A percentile compares a stretch with the other conserved stretches of the same genome.
phyloP scores from a whole-genome alignment of 192 early-diverging fungal genomes.

The Anaeromyces robustus region DNA sequence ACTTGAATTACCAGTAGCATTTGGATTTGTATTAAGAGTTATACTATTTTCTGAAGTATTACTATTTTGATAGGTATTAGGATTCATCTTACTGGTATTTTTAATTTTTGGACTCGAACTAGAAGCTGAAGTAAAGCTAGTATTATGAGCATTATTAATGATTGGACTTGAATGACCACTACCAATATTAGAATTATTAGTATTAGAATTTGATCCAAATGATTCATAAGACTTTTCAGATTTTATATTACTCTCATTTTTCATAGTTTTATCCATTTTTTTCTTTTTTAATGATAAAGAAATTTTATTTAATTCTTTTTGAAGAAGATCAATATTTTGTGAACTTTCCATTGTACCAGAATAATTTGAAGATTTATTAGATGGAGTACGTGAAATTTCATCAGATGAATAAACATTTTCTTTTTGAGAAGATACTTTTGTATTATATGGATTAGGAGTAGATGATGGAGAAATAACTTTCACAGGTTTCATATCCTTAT shows the following conservation, averaged over 20 bases:
- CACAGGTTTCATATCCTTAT: neutral
- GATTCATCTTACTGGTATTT: no score
- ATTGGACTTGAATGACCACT: no score
- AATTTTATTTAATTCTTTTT: neutral
- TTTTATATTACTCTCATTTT: neutral
- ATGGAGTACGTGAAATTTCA: no score
- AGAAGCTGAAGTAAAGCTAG: no score
- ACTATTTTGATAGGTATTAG: no score
- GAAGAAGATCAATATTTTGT: neutral
- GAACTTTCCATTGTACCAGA: neutral
- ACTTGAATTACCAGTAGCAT: no score
- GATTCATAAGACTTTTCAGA: neutral
- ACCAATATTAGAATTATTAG: no score
- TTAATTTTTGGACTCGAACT: no score
- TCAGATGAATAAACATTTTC: neutral
- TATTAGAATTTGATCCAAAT: no score
- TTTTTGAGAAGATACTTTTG: neutral
- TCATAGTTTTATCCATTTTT: neutral
- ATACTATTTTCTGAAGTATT: no score
- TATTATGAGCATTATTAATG: no score
- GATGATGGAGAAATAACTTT: neutral
- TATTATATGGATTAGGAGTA: neutral
- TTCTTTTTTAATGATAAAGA: neutral
- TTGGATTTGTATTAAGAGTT: no score
- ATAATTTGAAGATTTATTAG: neutral